phyloP scores from a whole-genome alignment of 1,284 basidiomycete species.

The Heterobasidion irregulare region DNA sequence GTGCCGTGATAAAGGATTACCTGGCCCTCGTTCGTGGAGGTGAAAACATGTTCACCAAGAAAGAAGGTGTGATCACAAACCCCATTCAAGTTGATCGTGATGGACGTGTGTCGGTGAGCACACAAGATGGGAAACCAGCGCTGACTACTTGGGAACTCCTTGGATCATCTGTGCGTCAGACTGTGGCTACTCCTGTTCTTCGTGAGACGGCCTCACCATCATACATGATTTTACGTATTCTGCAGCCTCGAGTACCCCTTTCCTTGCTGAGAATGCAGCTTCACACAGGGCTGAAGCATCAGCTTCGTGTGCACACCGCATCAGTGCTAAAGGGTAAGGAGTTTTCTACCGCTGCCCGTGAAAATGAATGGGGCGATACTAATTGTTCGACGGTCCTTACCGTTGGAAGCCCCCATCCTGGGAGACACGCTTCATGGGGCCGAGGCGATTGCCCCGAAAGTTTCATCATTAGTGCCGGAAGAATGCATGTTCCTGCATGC shows the following conservation, averaged over 20 bases:
- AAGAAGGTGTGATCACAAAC: slow-evolving; percentile 36
- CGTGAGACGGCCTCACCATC: neutral
- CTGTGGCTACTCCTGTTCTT: neutral
- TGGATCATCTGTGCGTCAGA: slow-evolving; percentile 45
- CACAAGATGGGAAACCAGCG: slow-evolving; percentile 27
- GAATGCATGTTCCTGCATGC: slow-evolving; percentile 55
- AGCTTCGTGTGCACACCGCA: slow-evolving; percentile 60
- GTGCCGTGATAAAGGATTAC: slow-evolving; percentile 49
- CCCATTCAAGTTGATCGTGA: slow-evolving; percentile 30
- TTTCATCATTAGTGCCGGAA: slow-evolving; percentile 27
- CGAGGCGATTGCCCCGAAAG: slow-evolving; percentile 14
- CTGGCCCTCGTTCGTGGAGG: slow-evolving; percentile 57
- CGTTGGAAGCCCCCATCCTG: slow-evolving; percentile 47
- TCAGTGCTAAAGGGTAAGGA: slow-evolving; percentile 40
- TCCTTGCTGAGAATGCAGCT: slow-evolving; percentile 50
- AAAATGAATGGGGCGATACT: too few species aligned
- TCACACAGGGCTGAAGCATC: slow-evolving; percentile 62
- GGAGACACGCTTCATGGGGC: slow-evolving; percentile 46
- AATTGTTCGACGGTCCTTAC: too few species aligned
- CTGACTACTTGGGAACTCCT: slow-evolving; percentile 53
- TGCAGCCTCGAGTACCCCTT: slow-evolving; percentile 26
- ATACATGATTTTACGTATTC: neutral
- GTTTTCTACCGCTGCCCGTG: too few species aligned
- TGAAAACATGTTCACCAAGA: slow-evolving; percentile 31
- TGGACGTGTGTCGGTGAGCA: slow-evolving; percentile 34